Conservation (phyloP, 257 asterid species). For the Asclepias syriaca region DNA sequence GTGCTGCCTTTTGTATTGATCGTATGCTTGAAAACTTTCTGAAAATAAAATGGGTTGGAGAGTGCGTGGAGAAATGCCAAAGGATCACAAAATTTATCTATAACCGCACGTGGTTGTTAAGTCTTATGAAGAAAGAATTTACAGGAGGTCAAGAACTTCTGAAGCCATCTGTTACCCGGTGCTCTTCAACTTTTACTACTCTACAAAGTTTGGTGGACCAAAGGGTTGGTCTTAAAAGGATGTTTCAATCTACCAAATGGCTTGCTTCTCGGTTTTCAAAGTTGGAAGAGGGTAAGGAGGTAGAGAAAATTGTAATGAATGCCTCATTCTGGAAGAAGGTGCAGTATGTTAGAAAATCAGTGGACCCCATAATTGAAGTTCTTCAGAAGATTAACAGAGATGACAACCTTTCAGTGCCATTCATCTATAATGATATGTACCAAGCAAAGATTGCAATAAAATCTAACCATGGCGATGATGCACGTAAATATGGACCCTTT, state of each 20-base stretch:
- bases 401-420: conserved; percentile 72
- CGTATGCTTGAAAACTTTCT: conserved; percentile 61
- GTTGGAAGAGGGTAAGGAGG: conserved; percentile 78
- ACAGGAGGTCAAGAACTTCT: conserved; percentile 73
- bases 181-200: conserved; percentile 66
- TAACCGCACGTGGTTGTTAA: conserved; percentile 63
- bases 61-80: conserved; percentile 77
- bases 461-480: conserved; percentile 64
- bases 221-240: conserved; percentile 62
- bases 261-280: conserved; percentile 63
- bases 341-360: conserved; percentile 62
- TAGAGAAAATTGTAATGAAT: conserved; percentile 63
- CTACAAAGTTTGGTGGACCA: conserved; percentile 72
- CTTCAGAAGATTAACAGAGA: conserved; percentile 63
- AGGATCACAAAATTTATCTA: conserved; percentile 72
- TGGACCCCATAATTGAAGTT: conserved; percentile 72
- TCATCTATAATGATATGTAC: conserved; percentile 64
- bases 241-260: conserved; percentile 87
- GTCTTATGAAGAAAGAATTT: conserved; percentile 77
- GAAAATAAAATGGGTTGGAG: conserved; percentile 63
- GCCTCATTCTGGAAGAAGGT: conserved; percentile 83
- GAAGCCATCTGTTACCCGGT: conserved; percentile 56
- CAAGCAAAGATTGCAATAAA: conserved; percentile 67
- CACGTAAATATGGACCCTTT: conserved; percentile 64
- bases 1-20: conserved; percentile 75